Base-by-base conservation (phyloP, 805 yeast genomes). In the Metschnikowia baotianmanensis region DNA sequence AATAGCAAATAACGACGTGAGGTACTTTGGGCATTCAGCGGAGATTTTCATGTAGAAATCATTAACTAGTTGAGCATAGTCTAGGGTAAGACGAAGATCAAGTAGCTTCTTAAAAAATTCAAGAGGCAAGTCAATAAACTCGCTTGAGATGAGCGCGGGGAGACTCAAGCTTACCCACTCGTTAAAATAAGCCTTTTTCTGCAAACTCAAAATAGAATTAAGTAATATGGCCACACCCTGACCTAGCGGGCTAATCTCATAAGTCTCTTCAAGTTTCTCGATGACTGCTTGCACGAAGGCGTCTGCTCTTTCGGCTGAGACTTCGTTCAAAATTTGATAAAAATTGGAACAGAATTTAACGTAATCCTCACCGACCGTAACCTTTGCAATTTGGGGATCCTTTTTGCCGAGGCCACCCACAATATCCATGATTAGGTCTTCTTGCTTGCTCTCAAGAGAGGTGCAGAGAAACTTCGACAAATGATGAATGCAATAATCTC, bases 21-120 rank as follows among this genome's bases (percentile, higher is more conserved):
- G 45, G 9, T 36, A 23, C 5, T 34, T 13, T 16, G 54, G 52
- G 15, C 46, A 46, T 6, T 53, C 59, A 46, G 34, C 42, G 13
- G 47, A 40, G 4, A 69, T 36, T 28, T 66, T 69, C n/a, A 53
- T 34, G 42, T 52, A 69, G 20, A 58, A 48, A 27, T 63, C 65
- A 42, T 67, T 63, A 28, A 73, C 24, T n/a, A 51, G 17, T 17
- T 31, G 44, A 6, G 20, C 25, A 20, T 26, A 31, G 16, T 49
- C 40, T 8, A 36, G 13, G 2, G 39, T 32, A 3, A 29, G 19
- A 7, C 31, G 33, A 11, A n/a, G n/a, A 6, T 47, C 30, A 7
- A 51, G 32, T 17, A 51, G 23, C 24, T 19, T 39, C 36, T 22
- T 34, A 8, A 31, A 59, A 37, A 34, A 52, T 13, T 5, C 31